phyloP scores from a whole-genome alignment of 352 stramenopile genomes.

The Blastocystis sp. region DNA sequence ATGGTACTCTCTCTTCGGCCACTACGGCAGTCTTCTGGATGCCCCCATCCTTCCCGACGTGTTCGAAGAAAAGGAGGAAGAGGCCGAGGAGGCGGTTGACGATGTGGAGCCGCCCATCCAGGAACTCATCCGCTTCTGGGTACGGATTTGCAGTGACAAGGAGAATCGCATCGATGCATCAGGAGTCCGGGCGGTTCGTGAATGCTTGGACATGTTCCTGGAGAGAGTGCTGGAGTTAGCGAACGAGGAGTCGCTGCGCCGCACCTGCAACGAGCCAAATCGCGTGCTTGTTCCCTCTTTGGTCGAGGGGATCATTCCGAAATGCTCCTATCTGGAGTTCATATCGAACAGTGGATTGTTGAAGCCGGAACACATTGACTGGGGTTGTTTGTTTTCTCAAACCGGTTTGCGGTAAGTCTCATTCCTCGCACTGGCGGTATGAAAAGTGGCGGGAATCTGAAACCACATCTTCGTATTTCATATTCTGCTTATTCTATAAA shows the following conservation, averaged over 20 bases:
- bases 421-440: background rate
- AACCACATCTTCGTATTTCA: background rate
- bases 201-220: constrained; percentile 12
- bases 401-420: background rate
- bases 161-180: background rate
- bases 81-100: background rate
- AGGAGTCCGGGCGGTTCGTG: background rate
- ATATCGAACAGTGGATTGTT: constrained; percentile 36
- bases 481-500: background rate
- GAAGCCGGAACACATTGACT: constrained; percentile 27
- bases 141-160: background rate
- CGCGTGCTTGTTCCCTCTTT: constrained; percentile 43
- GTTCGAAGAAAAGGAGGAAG: background rate
- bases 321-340: constrained; percentile 46
- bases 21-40: background rate
- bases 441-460: background rate
- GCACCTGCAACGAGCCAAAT: background rate
- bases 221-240: background rate
- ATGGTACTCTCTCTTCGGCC: constrained; percentile 48
- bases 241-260: constrained; percentile 5
- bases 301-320: background rate
- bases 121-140: background rate
- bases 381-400: constrained; percentile 43
- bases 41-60: background rate
- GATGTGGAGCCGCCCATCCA: background rate